Evolutionary conservation across 805 yeast species (phyloP).

Genomic region (Blastobotrys terrestris): DNA sequence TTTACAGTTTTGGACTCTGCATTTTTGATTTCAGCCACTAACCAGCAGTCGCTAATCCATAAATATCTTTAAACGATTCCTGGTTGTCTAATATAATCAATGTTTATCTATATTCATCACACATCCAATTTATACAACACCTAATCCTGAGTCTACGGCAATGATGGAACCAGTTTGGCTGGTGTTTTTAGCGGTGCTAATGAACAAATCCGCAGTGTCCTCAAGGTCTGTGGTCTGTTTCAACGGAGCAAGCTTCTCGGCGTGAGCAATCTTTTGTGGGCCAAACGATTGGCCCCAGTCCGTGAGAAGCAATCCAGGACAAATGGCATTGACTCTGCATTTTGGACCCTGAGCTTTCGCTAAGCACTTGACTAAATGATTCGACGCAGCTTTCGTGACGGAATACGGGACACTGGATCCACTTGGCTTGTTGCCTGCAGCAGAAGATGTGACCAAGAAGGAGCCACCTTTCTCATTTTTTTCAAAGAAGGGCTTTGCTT

Average conservation of each 20-base stretch:
- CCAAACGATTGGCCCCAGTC: slow-evolving; percentile 29
- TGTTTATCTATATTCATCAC: no score
- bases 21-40: no score
- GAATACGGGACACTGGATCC: slow-evolving; percentile 35
- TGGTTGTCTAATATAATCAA: no score
- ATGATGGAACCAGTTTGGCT: slow-evolving; percentile 23
- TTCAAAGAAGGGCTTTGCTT: slow-evolving; percentile 28
- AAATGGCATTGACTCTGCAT: slow-evolving; percentile 19
- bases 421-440: slow-evolving; percentile 30
- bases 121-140: not conserved
- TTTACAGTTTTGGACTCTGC: no score
- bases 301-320: slow-evolving; percentile 22
- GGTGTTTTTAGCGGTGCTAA: slow-evolving; percentile 23
- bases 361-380: slow-evolving; percentile 26
- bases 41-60: no score
- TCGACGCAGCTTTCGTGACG: slow-evolving; percentile 30
- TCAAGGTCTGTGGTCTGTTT: slow-evolving; percentile 14
- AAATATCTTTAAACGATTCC: no score
- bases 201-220: slow-evolving; percentile 24
- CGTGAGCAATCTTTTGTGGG: slow-evolving; percentile 15
- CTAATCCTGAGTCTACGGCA: slow-evolving; percentile 39
- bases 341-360: slow-evolving; percentile 24
- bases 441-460: slow-evolving; percentile 36
- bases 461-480: slow-evolving; percentile 31
- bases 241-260: slow-evolving; percentile 14